Evolutionary conservation across 1,139 yeast species (phyloP).

Genomic region (Williopsis jadinii): DNA sequence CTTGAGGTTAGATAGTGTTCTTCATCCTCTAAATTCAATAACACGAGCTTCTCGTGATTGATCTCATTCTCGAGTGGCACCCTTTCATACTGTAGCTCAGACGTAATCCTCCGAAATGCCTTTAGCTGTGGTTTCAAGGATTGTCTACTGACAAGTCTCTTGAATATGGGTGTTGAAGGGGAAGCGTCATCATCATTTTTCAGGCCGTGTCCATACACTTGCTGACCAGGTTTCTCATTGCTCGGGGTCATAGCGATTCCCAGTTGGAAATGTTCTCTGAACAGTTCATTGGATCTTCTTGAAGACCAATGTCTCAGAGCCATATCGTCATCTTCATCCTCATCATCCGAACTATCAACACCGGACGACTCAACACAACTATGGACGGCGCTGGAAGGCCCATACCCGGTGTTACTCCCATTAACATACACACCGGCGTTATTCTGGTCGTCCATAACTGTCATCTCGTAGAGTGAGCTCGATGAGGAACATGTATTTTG

Average conservation of each 20-base stretch:
- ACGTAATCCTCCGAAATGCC: constrained; percentile 19
- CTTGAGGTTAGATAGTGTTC: constrained; percentile 11
- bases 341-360: constrained; percentile 11
- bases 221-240: neutral
- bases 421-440: neutral
- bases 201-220: neutral
- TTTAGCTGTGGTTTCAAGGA: constrained; percentile 20
- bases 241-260: constrained; percentile 6
- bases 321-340: constrained; percentile 11
- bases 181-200: neutral
- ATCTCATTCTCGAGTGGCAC: constrained; percentile 20
- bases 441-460: constrained; percentile 2
- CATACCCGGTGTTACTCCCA: neutral
- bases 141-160: constrained; percentile 17
- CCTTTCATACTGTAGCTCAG: constrained; percentile 18
- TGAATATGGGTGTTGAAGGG: constrained; percentile 19
- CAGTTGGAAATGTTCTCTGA: constrained; percentile 8
- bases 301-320: constrained; percentile 4
- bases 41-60: constrained; percentile 19
- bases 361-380: constrained; percentile 2
- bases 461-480: constrained; percentile 18
- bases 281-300: constrained; percentile 13
- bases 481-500: constrained; percentile 16
- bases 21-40: constrained; percentile 19
- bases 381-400: neutral